These are phyloP conservation scores for Heritiera fomes DNA, from an alignment of 345 rosid species.

Conservation along the genomic window DNA sequence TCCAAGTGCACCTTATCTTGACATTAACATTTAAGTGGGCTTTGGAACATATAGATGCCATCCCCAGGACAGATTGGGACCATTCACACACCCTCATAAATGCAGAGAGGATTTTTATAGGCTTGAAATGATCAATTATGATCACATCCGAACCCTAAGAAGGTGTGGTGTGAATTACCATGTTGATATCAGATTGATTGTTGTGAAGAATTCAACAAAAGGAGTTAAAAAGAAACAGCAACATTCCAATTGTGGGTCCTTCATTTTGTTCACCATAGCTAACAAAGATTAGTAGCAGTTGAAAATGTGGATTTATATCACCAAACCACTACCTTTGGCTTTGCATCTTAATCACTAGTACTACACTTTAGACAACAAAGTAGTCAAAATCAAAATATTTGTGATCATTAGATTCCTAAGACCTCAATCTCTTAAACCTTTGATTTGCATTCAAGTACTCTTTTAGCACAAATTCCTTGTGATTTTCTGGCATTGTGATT, in stretches of 20 bases:
- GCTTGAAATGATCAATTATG: constrained; percentile 8
- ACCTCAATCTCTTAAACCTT: constrained; percentile 9
- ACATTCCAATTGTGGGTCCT: too few relatives aligned
- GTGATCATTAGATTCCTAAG: constrained; percentile 34
- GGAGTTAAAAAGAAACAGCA: background rate
- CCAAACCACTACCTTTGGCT: constrained; percentile 32
- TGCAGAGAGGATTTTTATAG: constrained; percentile 19
- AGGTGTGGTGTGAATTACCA: background rate
- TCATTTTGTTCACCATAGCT: too few relatives aligned
- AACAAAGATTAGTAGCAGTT: too few relatives aligned
- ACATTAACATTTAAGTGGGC: background rate
- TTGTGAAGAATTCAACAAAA: constrained; percentile 12
- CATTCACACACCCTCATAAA: constrained; percentile 24
- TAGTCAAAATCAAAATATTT: constrained; percentile 35
- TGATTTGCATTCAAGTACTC: constrained; percentile 7
- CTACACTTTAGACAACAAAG: constrained; percentile 42
- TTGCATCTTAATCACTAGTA: constrained; percentile 48
- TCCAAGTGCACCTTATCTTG: constrained; percentile 27
- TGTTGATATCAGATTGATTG: constrained; percentile 18
- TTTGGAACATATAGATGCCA: background rate
- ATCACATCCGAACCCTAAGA: background rate
- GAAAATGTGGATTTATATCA: too few relatives aligned
- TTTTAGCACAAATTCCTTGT: constrained; percentile 1
- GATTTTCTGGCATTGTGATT: background rate
- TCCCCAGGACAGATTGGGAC: constrained; percentile 24